Evolutionary conservation across 2,329 filamentous ascomycete genomes (phyloP), one percentile per base, ranked within the genome.

Genomic region (Aspergillus aculeatus): DNA sequence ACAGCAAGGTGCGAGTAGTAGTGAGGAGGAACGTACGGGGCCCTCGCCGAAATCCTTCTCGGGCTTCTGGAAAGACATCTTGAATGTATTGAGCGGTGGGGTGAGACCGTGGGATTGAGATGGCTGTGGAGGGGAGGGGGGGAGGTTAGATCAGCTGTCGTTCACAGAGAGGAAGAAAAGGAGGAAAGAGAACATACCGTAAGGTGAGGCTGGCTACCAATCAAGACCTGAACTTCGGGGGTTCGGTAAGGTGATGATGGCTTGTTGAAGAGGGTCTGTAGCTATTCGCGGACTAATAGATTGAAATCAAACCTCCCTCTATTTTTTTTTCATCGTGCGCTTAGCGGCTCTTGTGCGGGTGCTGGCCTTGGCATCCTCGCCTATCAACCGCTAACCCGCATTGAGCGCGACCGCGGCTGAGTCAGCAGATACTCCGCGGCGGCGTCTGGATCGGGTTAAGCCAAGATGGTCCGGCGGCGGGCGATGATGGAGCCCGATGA

Each of bases 41-140:
- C 88, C 89, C 80, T 96, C 93, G 83, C 86, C 90, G 81, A 91
- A 90, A 76, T 93, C 89, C 88, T 97, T 96, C 82, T 96, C 93
- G 78, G 85, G 83, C 88, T 97, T 96, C 82, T 96, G 86, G 89
- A 90, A 95, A 82, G 92, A 95, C 91, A 96, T 96, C 69, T 82
- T 89, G 81, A 76, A 63, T 38, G 62, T 67, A 76, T 74, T 73
- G 61, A 64, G 64, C 63, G 69, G 62, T 71, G 63, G 62, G 57
- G 62, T 65, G 64, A 67, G 61, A 44, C 61, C 64, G 66, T 61
- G 54, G 56, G 60, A 64, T 62, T 68, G 65, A 65, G 62, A 62
- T 62, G 62, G 54, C 62, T 66, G 38, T 35, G 64, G 62, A 57
- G 58, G 60, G 53, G 56, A 59, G 14, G 47, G 24, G 47, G 32